Evolutionary conservation across 257 asterid species (phyloP).

Genomic region (Knoxia roxburghii): DNA sequence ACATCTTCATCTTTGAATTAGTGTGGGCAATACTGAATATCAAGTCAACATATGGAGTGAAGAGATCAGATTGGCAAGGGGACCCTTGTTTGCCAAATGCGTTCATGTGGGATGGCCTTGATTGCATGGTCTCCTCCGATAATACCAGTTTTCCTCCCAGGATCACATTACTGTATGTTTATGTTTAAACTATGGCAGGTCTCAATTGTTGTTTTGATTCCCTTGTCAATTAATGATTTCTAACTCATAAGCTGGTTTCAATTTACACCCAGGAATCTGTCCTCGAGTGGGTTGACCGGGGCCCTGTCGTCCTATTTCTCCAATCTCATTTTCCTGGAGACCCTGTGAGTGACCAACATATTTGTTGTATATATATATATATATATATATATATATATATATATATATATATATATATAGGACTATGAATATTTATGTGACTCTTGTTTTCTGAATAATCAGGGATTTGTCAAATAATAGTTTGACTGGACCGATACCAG

Average conservation of each 20-base stretch:
- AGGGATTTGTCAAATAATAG: conserved; percentile 32
- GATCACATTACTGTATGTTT: conserved; percentile 31
- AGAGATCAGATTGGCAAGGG: conserved; percentile 41
- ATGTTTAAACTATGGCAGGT: neutral
- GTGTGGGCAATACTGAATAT: conserved; percentile 26
- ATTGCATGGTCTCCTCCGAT: conserved; percentile 21
- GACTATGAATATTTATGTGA: no score
- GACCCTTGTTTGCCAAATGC: conserved; percentile 35
- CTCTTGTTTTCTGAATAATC: neutral
- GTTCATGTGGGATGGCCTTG: conserved; percentile 34
- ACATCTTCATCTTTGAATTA: neutral
- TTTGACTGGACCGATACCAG: conserved; percentile 27
- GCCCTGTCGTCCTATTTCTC: conserved; percentile 15
- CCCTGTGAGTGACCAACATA: conserved; percentile 20
- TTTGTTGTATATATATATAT: no score
- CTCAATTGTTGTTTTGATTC: no score
- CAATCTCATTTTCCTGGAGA: conserved; percentile 19
- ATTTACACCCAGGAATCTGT: conserved; percentile 20
- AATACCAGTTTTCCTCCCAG: conserved; percentile 11
- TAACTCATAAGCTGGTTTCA: neutral
- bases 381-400: no score
- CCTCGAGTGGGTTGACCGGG: conserved; percentile 28
- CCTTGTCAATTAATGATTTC: neutral
- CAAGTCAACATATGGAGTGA: conserved; percentile 24
- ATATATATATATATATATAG: no score